phyloP scores from a whole-genome alignment of 306 rosid species.

The Prunus campanulata region DNA sequence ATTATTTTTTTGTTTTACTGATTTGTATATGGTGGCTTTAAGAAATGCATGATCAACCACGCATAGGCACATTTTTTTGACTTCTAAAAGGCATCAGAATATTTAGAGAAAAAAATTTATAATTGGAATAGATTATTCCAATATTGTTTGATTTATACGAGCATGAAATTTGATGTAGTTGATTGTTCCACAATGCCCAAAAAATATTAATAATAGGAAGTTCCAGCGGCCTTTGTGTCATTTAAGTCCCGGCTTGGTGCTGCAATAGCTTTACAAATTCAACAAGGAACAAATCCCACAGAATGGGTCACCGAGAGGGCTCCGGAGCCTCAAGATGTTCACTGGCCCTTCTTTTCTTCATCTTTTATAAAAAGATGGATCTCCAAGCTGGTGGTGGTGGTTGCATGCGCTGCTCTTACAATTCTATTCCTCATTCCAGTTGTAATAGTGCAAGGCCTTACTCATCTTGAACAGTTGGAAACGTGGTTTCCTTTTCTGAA shows the following conservation, averaged over 20 bases:
- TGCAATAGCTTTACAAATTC: conserved; percentile 61
- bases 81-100: neutral
- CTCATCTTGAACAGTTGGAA: conserved; percentile 66
- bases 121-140: neutral
- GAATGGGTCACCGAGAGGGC: conserved; percentile 83
- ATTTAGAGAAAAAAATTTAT: neutral
- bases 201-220: conserved; percentile 48
- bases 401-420: conserved; percentile 49
- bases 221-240: conserved; percentile 81
- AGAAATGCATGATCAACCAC: neutral
- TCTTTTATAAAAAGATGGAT: conserved; percentile 71
- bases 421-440: conserved; percentile 77
- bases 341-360: conserved; percentile 76
- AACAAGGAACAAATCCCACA: conserved; percentile 72
- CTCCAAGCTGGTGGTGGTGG: conserved; percentile 50
- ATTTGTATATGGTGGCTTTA: neutral
- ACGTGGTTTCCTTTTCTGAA: conserved; percentile 64
- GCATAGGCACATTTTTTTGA: neutral
- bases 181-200: conserved; percentile 14
- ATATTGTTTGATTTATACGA: conserved; percentile 17
- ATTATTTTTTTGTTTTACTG: neutral
- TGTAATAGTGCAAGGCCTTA: conserved; percentile 70
- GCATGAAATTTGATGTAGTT: conserved; percentile 15
- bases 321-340: conserved; percentile 78
- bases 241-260: conserved; percentile 84